Percentiles rank a stretch among this genome's conserved stretches.
phyloP scores from a whole-genome alignment of 208 protist species.

The Leishmania guyanensis region DNA sequence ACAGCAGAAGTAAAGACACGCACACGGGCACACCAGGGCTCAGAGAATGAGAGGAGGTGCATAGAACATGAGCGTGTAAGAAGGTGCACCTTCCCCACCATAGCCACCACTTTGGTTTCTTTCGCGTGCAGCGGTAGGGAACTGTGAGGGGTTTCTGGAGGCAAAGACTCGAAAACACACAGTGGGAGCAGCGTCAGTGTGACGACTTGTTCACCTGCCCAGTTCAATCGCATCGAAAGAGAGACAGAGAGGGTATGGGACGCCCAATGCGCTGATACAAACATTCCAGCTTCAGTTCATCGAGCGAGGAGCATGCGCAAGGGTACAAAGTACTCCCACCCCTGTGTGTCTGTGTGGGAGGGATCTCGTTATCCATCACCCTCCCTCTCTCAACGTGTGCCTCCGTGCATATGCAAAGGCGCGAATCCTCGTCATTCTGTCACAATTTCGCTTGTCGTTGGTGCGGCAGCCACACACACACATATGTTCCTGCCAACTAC shows the following conservation, averaged over 20 bases:
- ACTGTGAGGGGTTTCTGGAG: not conserved
- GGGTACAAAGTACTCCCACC: not conserved
- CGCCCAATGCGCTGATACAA: not conserved
- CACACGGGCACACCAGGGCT: no score
- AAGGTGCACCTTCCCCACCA: no score
- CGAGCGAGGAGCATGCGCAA: not conserved
- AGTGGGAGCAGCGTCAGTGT: not conserved
- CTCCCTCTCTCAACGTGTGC: not conserved
- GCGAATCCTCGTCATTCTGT: no score
- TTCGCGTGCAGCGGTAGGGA: not conserved
- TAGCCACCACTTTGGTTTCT: no score
- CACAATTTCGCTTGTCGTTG: not conserved
- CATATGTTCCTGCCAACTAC: not conserved
- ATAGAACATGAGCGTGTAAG: no score
- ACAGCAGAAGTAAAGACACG: no score
- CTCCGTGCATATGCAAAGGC: not conserved
- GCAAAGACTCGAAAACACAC: not conserved
- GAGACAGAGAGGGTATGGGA: no score
- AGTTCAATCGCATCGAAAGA: not conserved
- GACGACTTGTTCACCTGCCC: not conserved
- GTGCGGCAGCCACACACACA: not conserved
- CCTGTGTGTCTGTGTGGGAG: not conserved
- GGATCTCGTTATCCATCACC: not conserved
- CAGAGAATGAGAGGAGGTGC: no score
- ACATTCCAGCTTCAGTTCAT: not conserved